Evolutionary conservation across 768 basidiomycete species (phyloP), one percentile per base, ranked within the genome.

Genomic region (Termitomyces sp.): DNA sequence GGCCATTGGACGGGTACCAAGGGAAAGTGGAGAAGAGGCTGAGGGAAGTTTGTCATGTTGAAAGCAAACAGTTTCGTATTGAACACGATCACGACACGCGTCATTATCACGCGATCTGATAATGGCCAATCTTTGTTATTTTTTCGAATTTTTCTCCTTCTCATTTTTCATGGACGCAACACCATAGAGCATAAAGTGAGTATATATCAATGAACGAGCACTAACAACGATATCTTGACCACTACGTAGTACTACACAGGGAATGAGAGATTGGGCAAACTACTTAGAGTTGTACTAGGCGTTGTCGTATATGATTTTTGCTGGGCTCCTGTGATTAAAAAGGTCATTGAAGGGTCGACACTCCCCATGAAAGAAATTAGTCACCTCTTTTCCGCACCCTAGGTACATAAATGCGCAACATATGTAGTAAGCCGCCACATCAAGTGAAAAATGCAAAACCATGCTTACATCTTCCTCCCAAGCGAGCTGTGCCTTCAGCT

Each of bases 81-180:
- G 28, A 13, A 56, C 44, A 2, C 45, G 45, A 48, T 56, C 55
- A 42, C 9, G 6, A 22, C 3, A 42, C 7, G 54, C 59, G 61
- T 42, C 55, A 65, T 57, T 56, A 60, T 63, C 58, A 65, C 65
- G 65, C 65, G 59, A 65, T 65, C 24, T 46, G 20, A 38, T 13
- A n/a, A n/a, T n/a, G 12, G 9, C 22, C 11, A 33, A 18, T 22
- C 16, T 33, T 7, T n/a, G 2, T 2, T 4, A n/a, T 22, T 22
- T 5, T 7, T 18, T 18, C n/a, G n/a, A 4, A n/a, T 0, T 3
- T 45, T 45, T 12, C 9, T 22, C 45, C 22, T 24, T 22, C 12
- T 1, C 22, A 46, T 33, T 33, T 18, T 18, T 49, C 7, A 39
- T 7, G 16, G 1, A 33, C 18, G 32, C 49, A n/a, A 35, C 18